Conservation (phyloP, 768 basidiomycete genomes). For the Naematelia aurantialba region DNA sequence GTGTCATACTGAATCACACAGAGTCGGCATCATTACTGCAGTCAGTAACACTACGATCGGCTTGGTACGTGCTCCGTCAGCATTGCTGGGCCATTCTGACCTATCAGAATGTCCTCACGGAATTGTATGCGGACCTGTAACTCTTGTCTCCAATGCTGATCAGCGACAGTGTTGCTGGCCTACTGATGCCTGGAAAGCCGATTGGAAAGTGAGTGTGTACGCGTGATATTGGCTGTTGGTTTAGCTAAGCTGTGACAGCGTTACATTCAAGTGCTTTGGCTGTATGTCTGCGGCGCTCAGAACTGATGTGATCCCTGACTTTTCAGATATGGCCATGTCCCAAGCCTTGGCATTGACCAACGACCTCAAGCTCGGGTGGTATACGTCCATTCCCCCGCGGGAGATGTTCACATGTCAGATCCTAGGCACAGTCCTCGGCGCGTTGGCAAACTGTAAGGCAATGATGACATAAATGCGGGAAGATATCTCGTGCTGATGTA, state of each 20-base stretch:
- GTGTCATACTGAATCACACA: constrained; percentile 8
- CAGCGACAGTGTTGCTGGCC: constrained; percentile 41
- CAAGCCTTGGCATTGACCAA: constrained; percentile 46
- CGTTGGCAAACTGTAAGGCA: constrained; percentile 46
- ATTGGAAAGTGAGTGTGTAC: constrained; percentile 47
- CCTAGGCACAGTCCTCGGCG: constrained; percentile 47
- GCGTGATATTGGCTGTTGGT: neutral
- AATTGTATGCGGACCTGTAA: constrained; percentile 38
- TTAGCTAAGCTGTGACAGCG: constrained; percentile 23
- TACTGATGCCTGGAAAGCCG: constrained; percentile 49
- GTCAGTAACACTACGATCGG: constrained; percentile 50
- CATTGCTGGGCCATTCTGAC: constrained; percentile 8
- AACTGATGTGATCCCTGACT: no score
- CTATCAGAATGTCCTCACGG: constrained; percentile 49
- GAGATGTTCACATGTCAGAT: constrained; percentile 50
- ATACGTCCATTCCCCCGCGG: constrained; percentile 40
- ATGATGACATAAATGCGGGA: no score
- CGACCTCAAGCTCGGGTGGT: constrained; percentile 50
- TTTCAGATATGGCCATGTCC: constrained; percentile 50
- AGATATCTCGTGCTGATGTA: constrained; percentile 11
- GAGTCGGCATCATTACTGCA: constrained; percentile 48
- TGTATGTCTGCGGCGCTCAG: constrained; percentile 35
- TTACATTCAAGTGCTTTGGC: constrained; percentile 48
- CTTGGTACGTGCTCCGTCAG: constrained; percentile 24
- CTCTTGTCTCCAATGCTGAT: neutral